These are phyloP conservation scores for Tolypocladium endophyticum DNA, from an alignment of 2,329 filamentous ascomycete species.

Conservation along the genomic window DNA sequence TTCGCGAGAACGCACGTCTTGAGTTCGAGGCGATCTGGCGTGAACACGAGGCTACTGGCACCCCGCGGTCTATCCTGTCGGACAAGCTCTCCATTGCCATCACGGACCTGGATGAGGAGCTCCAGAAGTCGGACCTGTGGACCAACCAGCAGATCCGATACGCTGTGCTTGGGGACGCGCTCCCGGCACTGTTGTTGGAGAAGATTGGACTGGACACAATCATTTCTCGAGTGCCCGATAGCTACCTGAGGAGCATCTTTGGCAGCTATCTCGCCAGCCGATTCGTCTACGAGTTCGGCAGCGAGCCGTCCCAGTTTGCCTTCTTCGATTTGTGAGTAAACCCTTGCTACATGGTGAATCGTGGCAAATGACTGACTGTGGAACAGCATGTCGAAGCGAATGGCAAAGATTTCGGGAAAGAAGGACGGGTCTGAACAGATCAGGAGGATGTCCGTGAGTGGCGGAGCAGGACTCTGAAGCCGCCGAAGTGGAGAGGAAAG, in stretches of 20 bases:
- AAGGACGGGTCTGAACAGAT: conserved; percentile 14
- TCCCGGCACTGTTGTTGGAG: conserved; percentile 72
- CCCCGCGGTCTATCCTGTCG: conserved; percentile 74
- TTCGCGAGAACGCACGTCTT: conserved; percentile 80
- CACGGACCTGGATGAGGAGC: conserved; percentile 91
- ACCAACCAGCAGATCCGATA: conserved; percentile 66
- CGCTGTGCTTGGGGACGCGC: conserved; percentile 71
- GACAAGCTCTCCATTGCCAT: conserved; percentile 88
- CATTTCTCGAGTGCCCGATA: conserved; percentile 76
- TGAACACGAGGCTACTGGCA: conserved; percentile 74
- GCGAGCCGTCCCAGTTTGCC: conserved; percentile 86
- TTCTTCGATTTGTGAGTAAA: conserved; percentile 91
- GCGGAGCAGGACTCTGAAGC: background rate
- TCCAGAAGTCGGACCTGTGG: conserved; percentile 91
- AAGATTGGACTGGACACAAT: conserved; percentile 90
- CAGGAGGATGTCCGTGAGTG: conserved; percentile 14
- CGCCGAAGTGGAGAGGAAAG: background rate
- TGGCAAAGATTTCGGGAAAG: conserved; percentile 32
- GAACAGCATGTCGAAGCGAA: conserved; percentile 53
- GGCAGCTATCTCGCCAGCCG: conserved; percentile 90
- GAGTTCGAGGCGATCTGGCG: conserved; percentile 99
- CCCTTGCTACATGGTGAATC: background rate
- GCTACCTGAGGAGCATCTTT: conserved; percentile 90
- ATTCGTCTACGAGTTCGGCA: conserved; percentile 94
- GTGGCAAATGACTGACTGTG: background rate